A percentile compares a stretch with the other conserved stretches of the same genome.
Evolutionary conservation across 176 grass and related monocot species (phyloP).

Genomic region (Rhynchospora breviuscula): DNA sequence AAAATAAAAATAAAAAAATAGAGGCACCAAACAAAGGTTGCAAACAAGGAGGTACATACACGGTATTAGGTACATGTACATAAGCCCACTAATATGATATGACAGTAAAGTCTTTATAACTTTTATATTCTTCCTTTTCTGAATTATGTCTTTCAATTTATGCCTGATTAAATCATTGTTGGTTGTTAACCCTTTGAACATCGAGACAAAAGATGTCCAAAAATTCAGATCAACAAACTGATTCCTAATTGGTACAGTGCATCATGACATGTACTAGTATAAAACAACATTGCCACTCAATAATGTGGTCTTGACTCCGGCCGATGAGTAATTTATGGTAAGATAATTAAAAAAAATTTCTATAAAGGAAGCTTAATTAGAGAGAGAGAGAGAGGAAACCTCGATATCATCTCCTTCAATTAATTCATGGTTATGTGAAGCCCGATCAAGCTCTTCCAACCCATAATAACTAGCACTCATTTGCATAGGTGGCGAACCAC

Average conservation of each 20-base stretch:
- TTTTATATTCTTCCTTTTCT: background rate
- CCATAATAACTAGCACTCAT: slow-evolving; percentile 79
- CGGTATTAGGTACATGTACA: background rate
- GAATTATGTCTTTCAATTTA: background rate
- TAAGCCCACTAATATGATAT: background rate
- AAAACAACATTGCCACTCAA: background rate
- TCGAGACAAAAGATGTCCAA: too few species aligned
- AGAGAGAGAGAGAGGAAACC: slow-evolving; percentile 33
- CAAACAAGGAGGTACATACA: background rate
- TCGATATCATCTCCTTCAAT: slow-evolving; percentile 60
- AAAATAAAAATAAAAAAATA: background rate
- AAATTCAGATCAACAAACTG: background rate
- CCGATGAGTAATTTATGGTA: background rate
- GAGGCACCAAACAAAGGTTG: background rate
- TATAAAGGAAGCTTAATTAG: background rate
- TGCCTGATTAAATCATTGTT: background rate
- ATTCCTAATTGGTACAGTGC: background rate
- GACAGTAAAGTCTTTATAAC: background rate
- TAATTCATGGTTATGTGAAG: slow-evolving; percentile 53
- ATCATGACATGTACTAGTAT: background rate
- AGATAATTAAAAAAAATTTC: background rate
- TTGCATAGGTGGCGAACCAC: slow-evolving; percentile 65
- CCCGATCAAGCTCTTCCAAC: slow-evolving; percentile 56
- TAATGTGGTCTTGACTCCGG: background rate
- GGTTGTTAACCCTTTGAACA: background rate